Evolutionary conservation across 768 basidiomycete genomes (phyloP).

Genomic region (Cystobasidiopsis lactophilus): DNA sequence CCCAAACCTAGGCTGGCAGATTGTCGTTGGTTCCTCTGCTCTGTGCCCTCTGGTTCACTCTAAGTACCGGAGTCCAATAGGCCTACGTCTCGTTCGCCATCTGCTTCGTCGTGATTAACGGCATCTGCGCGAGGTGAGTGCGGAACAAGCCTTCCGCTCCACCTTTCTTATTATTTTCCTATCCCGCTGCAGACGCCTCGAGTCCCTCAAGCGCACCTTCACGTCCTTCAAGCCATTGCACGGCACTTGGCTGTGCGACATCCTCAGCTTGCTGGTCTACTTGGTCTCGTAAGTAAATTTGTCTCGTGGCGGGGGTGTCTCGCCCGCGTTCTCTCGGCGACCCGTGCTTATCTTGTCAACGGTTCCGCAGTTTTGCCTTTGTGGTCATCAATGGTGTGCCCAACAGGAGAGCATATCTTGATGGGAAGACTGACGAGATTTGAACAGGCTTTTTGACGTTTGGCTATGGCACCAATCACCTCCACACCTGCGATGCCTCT

Average conservation of each 20-base stretch:
- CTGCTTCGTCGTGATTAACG: constrained; percentile 4
- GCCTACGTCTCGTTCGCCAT: constrained; percentile 1
- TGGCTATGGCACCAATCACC: neutral
- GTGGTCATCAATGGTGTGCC: constrained; percentile 1
- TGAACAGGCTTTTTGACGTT: constrained; percentile 1
- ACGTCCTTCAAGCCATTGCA: neutral
- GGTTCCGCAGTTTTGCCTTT: constrained; percentile 1
- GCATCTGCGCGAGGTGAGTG: constrained; percentile 4
- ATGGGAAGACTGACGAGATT: too few species aligned
- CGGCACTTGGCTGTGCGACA: constrained; percentile 4
- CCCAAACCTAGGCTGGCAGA: constrained; percentile 6
- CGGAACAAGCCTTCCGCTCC: too few species aligned
- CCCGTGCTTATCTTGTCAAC: neutral
- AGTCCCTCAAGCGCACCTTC: constrained; percentile 1
- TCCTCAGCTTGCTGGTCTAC: constrained; percentile 1
- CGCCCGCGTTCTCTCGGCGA: neutral
- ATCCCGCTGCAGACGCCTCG: neutral
- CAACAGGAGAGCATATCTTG: too few species aligned
- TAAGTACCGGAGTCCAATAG: too few species aligned
- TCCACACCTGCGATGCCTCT: constrained; percentile 3
- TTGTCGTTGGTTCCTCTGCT: neutral
- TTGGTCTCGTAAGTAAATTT: constrained; percentile 4
- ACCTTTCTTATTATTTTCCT: too few species aligned
- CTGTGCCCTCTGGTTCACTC: neutral
- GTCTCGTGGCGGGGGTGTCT: too few species aligned